Conservation (phyloP, 257 asterid species). For the Fraxinus quadrangulata region DNA sequence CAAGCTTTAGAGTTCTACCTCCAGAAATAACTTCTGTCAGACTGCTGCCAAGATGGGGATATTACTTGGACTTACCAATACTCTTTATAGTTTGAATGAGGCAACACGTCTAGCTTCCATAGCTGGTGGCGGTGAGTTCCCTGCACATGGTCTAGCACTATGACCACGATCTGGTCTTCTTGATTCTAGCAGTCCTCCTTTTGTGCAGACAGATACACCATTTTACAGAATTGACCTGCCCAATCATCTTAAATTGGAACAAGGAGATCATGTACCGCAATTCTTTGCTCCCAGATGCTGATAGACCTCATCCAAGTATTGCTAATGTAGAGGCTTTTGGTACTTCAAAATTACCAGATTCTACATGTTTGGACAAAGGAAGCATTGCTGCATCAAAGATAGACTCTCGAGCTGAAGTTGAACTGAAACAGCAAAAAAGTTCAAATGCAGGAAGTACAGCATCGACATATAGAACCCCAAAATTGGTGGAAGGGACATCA, state of each 20-base stretch:
- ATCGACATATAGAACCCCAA: conserved; percentile 69
- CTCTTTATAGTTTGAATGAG: conserved; percentile 91
- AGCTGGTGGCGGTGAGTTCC: conserved; percentile 74
- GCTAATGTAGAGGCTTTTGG: conserved; percentile 40
- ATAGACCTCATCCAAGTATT: conserved; percentile 45
- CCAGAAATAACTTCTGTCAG: conserved; percentile 91
- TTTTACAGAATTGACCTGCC: conserved; percentile 47
- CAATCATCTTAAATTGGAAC: conserved; percentile 61
- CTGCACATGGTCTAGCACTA: conserved; percentile 61
- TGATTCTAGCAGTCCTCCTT: conserved; percentile 62
- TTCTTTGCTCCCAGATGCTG: conserved; percentile 48
- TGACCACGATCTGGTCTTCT: conserved; percentile 74
- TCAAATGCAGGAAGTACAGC: conserved; percentile 51
- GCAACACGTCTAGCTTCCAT: conserved; percentile 81
- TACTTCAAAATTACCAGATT: conserved; percentile 36
- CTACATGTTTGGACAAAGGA: conserved; percentile 40
- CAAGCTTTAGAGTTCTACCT: conserved; percentile 92
- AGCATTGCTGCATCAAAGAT: conserved; percentile 32
- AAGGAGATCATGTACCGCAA: conserved; percentile 70
- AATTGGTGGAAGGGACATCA: conserved; percentile 47
- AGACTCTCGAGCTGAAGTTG: conserved; percentile 58
- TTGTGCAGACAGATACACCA: conserved; percentile 55
- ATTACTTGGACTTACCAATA: conserved; percentile 83
- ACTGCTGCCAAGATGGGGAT: conserved; percentile 93
- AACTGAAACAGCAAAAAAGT: conserved; percentile 64